Evolutionary conservation across 768 basidiomycete species (phyloP), one percentile per base, ranked within the genome.

Genomic region (Infundibulicybe gibba): DNA sequence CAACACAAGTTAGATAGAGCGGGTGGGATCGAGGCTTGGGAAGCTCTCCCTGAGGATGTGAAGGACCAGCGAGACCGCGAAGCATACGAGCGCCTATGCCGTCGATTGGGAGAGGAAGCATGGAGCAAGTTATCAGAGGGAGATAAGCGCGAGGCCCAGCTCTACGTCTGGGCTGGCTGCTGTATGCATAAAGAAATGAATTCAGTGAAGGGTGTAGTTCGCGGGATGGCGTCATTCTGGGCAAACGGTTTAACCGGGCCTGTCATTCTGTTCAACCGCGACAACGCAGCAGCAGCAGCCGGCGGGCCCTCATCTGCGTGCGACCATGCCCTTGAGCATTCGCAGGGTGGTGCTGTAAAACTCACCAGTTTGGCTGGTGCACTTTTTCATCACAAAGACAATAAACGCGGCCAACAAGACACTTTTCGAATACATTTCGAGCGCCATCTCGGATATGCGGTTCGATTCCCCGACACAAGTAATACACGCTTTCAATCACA

Each of bases 391-490:
- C 50, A 71, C 57, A 68, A 68, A 47, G 65, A 69, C 37, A 46
- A 64, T 13, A 71, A 68, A 37, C 60, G 59, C 25, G 68, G 67
- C 17, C 65, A 67, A 38, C 59, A 62, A 13, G 67, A 69, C 34
- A 50, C 54, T 1, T 60, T 51, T 41, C 32, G 43, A 19, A 42
- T 47, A 12, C 64, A 45, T 39, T 61, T 66, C 32, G 54, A 64
- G 19, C 5, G 16, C 0, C 4, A 35, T 1, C 32, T 62, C 5
- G 67, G 65, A 2, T 49, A 51, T 12, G 15, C 25, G 1, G 17
- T 62, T 3, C 31, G 42, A 40, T 73, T 61, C 42, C 67, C 70
- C 0, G 65, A 69, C 42, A 65, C 63, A 0, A 66, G 62, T 49
- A 71, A 1, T 57, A n/a, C n/a, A n/a, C n/a, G n/a, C n/a, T n/a